Base-by-base conservation (phyloP, 805 yeast species). In the Komagataella pastoris region DNA sequence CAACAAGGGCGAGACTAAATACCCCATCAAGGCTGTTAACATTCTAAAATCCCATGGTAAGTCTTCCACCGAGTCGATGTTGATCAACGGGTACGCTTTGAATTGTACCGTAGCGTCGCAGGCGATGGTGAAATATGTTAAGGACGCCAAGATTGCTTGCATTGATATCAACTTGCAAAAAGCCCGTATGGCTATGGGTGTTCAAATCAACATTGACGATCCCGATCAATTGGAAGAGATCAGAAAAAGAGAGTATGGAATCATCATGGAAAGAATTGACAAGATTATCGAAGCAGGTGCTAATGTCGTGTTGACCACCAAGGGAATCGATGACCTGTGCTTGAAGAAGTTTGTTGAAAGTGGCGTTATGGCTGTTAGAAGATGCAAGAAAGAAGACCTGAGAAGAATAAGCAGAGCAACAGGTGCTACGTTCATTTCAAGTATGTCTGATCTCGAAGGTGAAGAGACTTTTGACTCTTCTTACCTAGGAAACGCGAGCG, bases 151-250 rank as follows among this genome's bases (percentile, higher is more conserved):
- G 59, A 86, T 89, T 58, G 97, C 97, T 2, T 81, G 88, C 58
- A 74, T 89, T 61, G 97, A 89, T 69, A 79, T 93, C 67, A 91
- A 95, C 69, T 73, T 93, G 63, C 99, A 95, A 66, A 91, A 90
- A 67, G 93, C 96, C 2, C 81, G 90, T 65, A 88, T 93, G 97
- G 97, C 97, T 46, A 81, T 93, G 81, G 99, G 99, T 52, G 98
- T 93, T 51, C 95, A 89, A 67, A 87, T 93, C 67, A 90, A 90
- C 65, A 88, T 93, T 63, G 96, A 88, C 60, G 97, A 93, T 66
- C 99, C 99, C 46, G 97, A 93, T 60, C 96, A 88, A 69, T 77
- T 93, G 59, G 99, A 93, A 72, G 86, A 87, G 60, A 88, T 89
- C 58, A 77, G 97, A 62, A 81, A 86, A 65, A 79, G 96, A 61